Evolutionary conservation across 176 grass and related monocot species (phyloP).

Genomic region (Leersia perrieri): DNA sequence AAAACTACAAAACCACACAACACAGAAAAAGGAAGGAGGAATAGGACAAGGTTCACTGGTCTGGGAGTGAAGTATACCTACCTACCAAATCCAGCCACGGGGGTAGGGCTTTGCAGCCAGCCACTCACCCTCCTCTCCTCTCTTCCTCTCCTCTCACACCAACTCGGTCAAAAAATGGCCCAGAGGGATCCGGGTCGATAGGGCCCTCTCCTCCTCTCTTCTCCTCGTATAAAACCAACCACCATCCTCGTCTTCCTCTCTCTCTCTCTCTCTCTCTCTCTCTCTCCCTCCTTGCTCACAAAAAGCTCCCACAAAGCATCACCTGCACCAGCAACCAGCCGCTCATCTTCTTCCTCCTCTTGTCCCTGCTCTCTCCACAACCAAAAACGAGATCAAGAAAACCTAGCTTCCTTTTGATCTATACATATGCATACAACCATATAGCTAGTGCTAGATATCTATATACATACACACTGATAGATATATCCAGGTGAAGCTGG

Average conservation of each 20-base stretch:
- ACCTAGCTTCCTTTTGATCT: no score
- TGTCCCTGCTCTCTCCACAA: background rate
- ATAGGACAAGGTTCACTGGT: constrained; percentile 46
- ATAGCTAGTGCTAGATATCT: no score
- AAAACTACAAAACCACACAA: background rate
- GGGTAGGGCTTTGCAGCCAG: constrained; percentile 45
- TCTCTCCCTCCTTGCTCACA: constrained; percentile 34
- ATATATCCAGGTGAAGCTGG: background rate
- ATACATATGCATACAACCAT: no score
- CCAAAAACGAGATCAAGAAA: background rate
- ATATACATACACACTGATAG: background rate
- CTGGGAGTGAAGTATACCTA: constrained; percentile 45
- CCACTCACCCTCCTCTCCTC: constrained; percentile 31
- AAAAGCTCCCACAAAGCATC: constrained; percentile 32
- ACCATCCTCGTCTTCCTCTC: background rate
- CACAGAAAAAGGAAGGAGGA: background rate
- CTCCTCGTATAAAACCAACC: constrained; percentile 47
- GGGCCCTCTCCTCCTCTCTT: constrained; percentile 22
- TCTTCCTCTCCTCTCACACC: constrained; percentile 30
- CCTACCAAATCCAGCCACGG: constrained; percentile 64
- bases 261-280: no score
- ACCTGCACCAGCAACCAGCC: background rate
- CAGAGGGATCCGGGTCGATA: constrained; percentile 48
- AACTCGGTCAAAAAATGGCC: constrained; percentile 81
- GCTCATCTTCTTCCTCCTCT: background rate